Conservation (phyloP, 179 eudicot genomes). For the Amaranthus tricolor region DNA sequence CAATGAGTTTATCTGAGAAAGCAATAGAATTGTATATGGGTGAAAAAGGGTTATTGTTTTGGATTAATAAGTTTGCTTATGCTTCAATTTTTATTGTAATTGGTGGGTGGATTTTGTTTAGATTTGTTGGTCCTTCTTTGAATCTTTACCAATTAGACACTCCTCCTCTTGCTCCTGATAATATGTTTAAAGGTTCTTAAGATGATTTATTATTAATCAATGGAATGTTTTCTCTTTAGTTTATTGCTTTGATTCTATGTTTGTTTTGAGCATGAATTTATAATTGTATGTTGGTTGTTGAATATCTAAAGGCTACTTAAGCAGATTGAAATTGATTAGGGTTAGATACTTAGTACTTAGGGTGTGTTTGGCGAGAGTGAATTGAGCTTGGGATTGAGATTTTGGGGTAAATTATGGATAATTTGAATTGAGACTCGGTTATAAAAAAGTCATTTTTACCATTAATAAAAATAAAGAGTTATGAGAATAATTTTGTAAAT, state of each 20-base stretch:
- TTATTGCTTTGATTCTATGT: neutral
- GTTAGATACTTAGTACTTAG: too few relatives aligned
- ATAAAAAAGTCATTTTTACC: too few relatives aligned
- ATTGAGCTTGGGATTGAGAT: too few relatives aligned
- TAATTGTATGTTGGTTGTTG: too few relatives aligned
- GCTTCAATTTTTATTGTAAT: constrained; percentile 71
- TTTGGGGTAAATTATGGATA: too few relatives aligned
- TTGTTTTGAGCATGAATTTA: neutral
- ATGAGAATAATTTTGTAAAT: too few relatives aligned
- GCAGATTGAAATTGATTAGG: too few relatives aligned
- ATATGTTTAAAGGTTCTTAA: constrained; percentile 21
- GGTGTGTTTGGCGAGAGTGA: too few relatives aligned
- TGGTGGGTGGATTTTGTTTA: constrained; percentile 81
- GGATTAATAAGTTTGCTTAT: constrained; percentile 89
- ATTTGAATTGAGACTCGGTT: too few relatives aligned
- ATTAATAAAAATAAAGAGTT: too few relatives aligned
- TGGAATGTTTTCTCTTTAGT: too few relatives aligned
- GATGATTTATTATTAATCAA: neutral
- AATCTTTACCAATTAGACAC: constrained; percentile 79
- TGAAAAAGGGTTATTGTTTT: constrained; percentile 63
- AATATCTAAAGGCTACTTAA: too few relatives aligned
- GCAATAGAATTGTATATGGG: constrained; percentile 68
- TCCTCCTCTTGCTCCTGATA: constrained; percentile 51
- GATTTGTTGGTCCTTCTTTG: constrained; percentile 78
- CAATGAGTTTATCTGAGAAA: constrained; percentile 62